phyloP scores from a whole-genome alignment of 1,284 basidiomycete genomes.

The Microbotryomycetes sp. region DNA sequence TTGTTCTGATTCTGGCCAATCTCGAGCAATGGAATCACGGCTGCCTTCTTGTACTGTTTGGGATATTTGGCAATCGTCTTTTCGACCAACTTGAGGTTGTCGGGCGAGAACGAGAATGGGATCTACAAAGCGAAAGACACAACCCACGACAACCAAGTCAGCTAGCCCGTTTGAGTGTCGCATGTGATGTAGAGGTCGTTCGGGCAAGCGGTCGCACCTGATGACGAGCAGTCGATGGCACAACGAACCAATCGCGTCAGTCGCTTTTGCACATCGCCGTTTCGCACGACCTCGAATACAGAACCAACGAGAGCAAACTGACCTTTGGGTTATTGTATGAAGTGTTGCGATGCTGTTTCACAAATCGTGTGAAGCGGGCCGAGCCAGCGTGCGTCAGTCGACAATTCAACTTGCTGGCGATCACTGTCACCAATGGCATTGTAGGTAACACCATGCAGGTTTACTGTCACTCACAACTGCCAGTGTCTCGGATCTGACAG shows the following conservation, averaged over 20 bases:
- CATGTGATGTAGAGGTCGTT: too few species aligned
- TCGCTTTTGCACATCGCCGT: background rate
- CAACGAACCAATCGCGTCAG: background rate
- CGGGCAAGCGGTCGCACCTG: too few species aligned
- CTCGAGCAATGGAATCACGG: conserved; percentile 93
- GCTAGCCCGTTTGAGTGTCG: too few species aligned
- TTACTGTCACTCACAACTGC: conserved; percentile 2
- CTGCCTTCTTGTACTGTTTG: conserved; percentile 58
- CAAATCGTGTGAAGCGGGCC: too few species aligned
- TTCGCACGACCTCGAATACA: background rate
- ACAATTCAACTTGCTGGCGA: too few species aligned
- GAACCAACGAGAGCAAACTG: background rate
- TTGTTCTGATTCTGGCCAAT: conserved; percentile 96
- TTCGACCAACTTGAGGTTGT: conserved; percentile 76
- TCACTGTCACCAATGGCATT: too few species aligned
- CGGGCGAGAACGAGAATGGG: conserved; percentile 75
- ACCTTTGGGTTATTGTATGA: conserved; percentile 30
- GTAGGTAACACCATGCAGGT: too few species aligned
- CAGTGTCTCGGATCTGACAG: conserved; percentile 2
- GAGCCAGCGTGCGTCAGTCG: too few species aligned
- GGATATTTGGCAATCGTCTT: conserved; percentile 92
- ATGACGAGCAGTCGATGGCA: too few species aligned
- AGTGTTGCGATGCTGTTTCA: conserved; percentile 35
- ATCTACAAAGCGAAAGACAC: too few species aligned
- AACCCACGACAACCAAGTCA: too few species aligned